A percentile compares a stretch with the other conserved stretches of the same genome.
These are phyloP conservation scores for Tolypocladium cylindrosporum DNA, from an alignment of 2,329 filamentous ascomycete genomes.

Conservation along the genomic window DNA sequence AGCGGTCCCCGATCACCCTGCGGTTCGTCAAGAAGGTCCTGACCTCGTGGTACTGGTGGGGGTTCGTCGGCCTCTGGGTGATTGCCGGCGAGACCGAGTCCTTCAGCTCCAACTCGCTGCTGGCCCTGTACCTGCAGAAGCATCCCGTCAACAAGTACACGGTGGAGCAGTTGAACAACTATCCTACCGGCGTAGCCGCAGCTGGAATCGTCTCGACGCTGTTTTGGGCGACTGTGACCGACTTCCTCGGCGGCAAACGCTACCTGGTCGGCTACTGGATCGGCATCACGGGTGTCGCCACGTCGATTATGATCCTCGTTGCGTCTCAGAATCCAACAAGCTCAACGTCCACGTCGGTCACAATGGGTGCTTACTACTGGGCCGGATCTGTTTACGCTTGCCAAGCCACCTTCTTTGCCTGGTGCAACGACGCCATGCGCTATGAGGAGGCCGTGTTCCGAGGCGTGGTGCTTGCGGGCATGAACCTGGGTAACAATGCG, in stretches of 20 bases:
- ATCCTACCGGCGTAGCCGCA: conserved; percentile 45
- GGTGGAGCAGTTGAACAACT: conserved; percentile 43
- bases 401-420: conserved; percentile 66
- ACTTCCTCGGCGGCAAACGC: conserved; percentile 51
- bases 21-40: conserved; percentile 45
- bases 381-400: conserved; percentile 61
- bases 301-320: conserved; percentile 51
- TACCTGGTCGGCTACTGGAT: conserved; percentile 61
- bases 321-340: conserved; percentile 31
- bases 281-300: conserved; percentile 51
- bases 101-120: conserved; percentile 54
- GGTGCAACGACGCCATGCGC: conserved; percentile 62
- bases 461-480: conserved; percentile 58
- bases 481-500: conserved; percentile 60
- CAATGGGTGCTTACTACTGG: conserved; percentile 61
- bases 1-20: conserved; percentile 34
- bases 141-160: conserved; percentile 33
- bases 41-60: conserved; percentile 54
- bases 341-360: conserved; percentile 33
- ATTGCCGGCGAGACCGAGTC: conserved; percentile 64
- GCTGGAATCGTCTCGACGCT: conserved; percentile 51
- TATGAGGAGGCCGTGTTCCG: conserved; percentile 53
- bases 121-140: conserved; percentile 39
- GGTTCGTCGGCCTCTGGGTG: conserved; percentile 57
- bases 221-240: conserved; percentile 60